phyloP scores from a whole-genome alignment of 2,329 filamentous ascomycete genomes.

The Apiospora phragmitis region DNA sequence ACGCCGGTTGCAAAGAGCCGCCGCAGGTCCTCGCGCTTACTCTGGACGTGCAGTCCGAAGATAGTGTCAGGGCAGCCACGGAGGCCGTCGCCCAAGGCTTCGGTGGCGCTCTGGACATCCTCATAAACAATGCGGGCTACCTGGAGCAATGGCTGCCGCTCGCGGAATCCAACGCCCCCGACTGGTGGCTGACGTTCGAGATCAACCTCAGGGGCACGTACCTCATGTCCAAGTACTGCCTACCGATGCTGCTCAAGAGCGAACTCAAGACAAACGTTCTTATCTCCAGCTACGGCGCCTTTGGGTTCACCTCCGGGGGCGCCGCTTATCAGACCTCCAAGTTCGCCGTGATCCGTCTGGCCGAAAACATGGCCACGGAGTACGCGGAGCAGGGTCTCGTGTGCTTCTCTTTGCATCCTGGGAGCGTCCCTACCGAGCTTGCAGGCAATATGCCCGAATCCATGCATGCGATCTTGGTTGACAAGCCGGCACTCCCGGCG shows the following conservation, averaged over 20 bases:
- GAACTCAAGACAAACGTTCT: constrained; percentile 42
- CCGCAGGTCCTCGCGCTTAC: constrained; percentile 33
- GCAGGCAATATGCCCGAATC: constrained; percentile 34
- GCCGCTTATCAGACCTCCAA: constrained; percentile 46
- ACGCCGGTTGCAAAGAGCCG: constrained; percentile 11
- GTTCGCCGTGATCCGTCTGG: constrained; percentile 44
- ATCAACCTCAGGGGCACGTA: constrained; percentile 51
- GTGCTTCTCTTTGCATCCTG: constrained; percentile 45
- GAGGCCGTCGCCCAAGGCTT: constrained; percentile 24
- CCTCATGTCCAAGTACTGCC: constrained; percentile 44
- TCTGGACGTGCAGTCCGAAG: constrained; percentile 33
- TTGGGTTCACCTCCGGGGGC: constrained; percentile 25
- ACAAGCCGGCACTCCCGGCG: constrained; percentile 27
- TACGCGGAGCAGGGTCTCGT: constrained; percentile 43
- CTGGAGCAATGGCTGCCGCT: constrained; percentile 29
- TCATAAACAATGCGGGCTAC: constrained; percentile 42
- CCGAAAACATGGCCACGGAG: constrained; percentile 42
- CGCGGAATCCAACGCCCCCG: constrained; percentile 24
- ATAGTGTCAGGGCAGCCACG: constrained; percentile 29
- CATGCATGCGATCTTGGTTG: constrained; percentile 22
- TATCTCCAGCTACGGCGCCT: constrained; percentile 41
- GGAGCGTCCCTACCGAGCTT: constrained; percentile 45
- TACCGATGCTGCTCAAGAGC: constrained; percentile 39
- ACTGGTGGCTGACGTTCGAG: constrained; percentile 42
- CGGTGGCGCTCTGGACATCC: constrained; percentile 34